A percentile compares a stretch with the other conserved stretches of the same genome.
phyloP scores from a whole-genome alignment of 306 rosid genomes.

The Argentina anserina region DNA sequence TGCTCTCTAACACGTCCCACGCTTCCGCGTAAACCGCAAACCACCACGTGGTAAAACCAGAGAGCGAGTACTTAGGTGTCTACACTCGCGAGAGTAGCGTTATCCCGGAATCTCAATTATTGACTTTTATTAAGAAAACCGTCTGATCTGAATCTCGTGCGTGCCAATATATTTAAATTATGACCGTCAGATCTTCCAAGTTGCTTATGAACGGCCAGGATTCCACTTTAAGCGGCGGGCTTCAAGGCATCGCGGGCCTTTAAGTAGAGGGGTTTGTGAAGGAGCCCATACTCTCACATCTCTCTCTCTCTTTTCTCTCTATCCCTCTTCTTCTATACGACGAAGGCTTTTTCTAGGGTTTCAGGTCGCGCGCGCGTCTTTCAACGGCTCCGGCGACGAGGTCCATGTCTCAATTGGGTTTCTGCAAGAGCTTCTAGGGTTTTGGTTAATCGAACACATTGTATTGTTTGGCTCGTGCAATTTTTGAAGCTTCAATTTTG shows the following conservation, averaged over 20 bases:
- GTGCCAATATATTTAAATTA: not conserved
- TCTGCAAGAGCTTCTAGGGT: constrained; percentile 28
- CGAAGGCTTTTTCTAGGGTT: constrained; percentile 55
- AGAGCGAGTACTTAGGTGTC: rapidly evolving
- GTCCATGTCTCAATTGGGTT: constrained; percentile 66
- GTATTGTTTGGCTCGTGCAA: constrained; percentile 21
- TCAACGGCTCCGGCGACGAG: constrained; percentile 35
- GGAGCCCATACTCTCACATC: constrained; percentile 5
- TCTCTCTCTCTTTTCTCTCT: not conserved
- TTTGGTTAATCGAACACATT: constrained; percentile 21
- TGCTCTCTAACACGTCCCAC: not conserved
- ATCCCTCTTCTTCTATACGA: constrained; percentile 27
- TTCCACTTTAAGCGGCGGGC: constrained; percentile 22
- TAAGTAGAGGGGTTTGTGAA: constrained; percentile 33
- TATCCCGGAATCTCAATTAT: not conserved
- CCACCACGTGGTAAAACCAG: no score
- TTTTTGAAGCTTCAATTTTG: constrained; percentile 27
- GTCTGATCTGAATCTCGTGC: constrained; percentile 35
- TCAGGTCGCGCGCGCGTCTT: constrained; percentile 25
- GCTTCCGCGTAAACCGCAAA: not conserved
- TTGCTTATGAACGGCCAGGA: constrained; percentile 31
- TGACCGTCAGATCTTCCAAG: constrained; percentile 31
- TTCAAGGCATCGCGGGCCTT: constrained; percentile 35
- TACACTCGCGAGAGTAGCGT: not conserved
- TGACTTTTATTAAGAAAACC: not conserved